Conservation (phyloP, 768 basidiomycete genomes). For the Mycena venus region DNA sequence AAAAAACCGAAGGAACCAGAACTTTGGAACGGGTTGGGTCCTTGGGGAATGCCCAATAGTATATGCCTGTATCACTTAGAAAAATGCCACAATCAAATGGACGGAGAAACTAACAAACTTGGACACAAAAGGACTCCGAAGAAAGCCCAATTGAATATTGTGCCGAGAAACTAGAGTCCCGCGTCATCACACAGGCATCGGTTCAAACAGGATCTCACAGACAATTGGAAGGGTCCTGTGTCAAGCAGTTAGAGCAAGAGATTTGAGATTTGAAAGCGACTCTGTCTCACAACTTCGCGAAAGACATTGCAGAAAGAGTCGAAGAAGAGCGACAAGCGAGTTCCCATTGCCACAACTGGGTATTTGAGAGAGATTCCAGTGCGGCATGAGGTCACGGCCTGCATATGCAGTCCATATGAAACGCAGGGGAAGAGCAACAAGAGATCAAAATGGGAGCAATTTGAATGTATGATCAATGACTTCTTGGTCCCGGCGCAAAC, state of each 20-base stretch:
- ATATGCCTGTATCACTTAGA: not conserved
- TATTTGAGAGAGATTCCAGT: too few relatives aligned
- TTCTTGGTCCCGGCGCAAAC: too few relatives aligned
- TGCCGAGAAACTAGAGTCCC: conserved; percentile 24
- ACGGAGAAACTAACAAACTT: conserved; percentile 15
- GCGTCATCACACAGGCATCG: not conserved
- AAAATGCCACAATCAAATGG: not conserved
- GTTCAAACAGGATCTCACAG: not conserved
- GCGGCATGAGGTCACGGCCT: too few relatives aligned
- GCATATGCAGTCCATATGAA: too few relatives aligned
- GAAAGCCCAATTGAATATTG: conserved; percentile 24
- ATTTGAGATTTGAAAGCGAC: not conserved
- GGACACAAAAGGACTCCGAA: conserved; percentile 26
- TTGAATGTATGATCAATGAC: too few relatives aligned
- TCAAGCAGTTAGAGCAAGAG: not conserved
- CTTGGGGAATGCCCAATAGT: conserved; percentile 1
- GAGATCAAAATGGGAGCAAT: too few relatives aligned
- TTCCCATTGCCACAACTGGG: too few relatives aligned
- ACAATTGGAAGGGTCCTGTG: not conserved
- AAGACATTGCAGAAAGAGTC: too few relatives aligned
- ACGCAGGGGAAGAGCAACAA: too few relatives aligned
- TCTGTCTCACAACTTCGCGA: not conserved
- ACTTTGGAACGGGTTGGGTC: not conserved
- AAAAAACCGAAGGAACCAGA: not conserved
- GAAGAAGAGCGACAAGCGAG: too few relatives aligned